Evolutionary conservation across 192 early-diverging fungal genomes (phyloP), one percentile per base, ranked within the genome.

Genomic region (Entomortierella beljakovae): DNA sequence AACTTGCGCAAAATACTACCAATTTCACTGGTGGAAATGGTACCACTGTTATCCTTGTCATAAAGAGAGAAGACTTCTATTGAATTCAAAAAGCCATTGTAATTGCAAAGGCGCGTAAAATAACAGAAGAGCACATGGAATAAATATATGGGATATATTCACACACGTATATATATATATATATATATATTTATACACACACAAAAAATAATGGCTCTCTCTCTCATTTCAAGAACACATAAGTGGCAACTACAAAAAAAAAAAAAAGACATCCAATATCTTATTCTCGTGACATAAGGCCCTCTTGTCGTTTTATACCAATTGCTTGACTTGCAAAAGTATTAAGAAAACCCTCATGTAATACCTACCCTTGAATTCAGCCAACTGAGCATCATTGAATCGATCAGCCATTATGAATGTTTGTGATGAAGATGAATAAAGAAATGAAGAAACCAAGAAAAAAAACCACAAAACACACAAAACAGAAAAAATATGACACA

Each of bases 31-130:
- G 89, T 88, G 75, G 92, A 93, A 81, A 99, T 97, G 66, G 85
- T 89, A 79, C 94, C 95, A 84, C 97, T 93, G 79, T 87, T 90
- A 85, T 98, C 90, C 88, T 95, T 96, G 86, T 96, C 96, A 80
- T 98, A 99, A 50, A 97, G 83, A 28, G 91, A 84, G 84, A 96
- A 97, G 34, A 94, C 94, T 76, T 96, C 94, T 82, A 84, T 85
- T 70, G 71, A 85, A 28, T 1, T n/a, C n/a, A n/a, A n/a, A n/a
- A n/a, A n/a, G n/a, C n/a, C n/a, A n/a, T n/a, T n/a, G n/a, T n/a
- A n/a, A n/a, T n/a, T n/a, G n/a, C n/a, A n/a, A n/a, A n/a, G n/a
- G n/a, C n/a, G n/a, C n/a, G n/a, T n/a, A n/a, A n/a, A n/a, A n/a
- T n/a, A n/a, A n/a, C n/a, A n/a, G n/a, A n/a, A n/a, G n/a, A n/a